These are phyloP conservation scores for Chaetomiaceae sp. DNA, from an alignment of 2,329 filamentous ascomycete genomes.

Conservation along the genomic window DNA sequence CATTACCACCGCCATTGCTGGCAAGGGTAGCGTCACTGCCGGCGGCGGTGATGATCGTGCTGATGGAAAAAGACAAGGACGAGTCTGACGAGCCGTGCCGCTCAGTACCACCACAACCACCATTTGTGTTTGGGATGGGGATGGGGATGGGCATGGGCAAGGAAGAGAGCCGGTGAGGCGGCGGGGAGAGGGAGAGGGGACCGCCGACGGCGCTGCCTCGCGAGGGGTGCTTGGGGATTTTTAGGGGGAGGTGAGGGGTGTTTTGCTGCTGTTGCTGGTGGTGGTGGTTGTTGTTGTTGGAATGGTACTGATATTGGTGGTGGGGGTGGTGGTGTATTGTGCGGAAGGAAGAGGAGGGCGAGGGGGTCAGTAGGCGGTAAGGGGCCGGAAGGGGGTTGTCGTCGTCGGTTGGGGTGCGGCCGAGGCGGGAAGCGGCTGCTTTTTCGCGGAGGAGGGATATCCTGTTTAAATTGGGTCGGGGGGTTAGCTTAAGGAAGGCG, in stretches of 20 bases:
- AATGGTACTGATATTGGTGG: no score
- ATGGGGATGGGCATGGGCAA: conserved; percentile 1
- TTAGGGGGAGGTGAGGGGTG: no score
- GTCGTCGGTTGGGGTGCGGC: conserved; percentile 35
- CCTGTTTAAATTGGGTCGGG: conserved; percentile 28
- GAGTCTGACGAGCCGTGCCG: not conserved
- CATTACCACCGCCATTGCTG: no score
- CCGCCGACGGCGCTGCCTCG: not conserved
- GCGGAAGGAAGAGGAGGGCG: not conserved
- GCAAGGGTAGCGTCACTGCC: no score
- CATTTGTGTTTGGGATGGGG: conserved; percentile 4
- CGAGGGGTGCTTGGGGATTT: no score
- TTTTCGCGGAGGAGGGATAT: conserved; percentile 48
- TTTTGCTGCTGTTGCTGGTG: no score
- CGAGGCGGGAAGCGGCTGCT: conserved; percentile 45
- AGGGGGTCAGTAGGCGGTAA: not conserved
- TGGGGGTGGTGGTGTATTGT: not conserved
- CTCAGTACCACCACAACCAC: not conserved
- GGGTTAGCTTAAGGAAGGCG: not conserved
- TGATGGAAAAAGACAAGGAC: not conserved
- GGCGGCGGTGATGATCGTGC: not conserved
- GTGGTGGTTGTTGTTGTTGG: no score
- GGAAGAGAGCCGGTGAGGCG: not conserved
- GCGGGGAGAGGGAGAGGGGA: not conserved
- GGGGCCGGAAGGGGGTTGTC: not conserved